Percentiles rank a stretch among this genome's conserved stretches.
Evolutionary conservation across 1,284 basidiomycete species (phyloP).

Genomic region (Microbotryomycetes sp.): DNA sequence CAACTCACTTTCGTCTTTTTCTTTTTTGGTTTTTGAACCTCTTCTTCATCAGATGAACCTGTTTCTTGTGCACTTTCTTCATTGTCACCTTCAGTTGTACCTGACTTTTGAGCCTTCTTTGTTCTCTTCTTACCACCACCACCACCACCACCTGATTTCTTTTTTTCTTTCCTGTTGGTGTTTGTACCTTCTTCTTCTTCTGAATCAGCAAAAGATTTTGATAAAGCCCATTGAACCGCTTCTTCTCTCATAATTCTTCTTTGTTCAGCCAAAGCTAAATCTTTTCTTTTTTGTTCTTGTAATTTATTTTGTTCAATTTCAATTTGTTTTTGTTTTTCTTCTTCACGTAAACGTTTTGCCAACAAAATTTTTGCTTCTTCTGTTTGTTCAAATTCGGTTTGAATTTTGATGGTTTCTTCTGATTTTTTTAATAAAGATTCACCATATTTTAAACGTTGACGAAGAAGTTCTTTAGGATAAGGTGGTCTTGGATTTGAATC

Average conservation of each 20-base stretch:
- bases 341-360: conserved; percentile 50
- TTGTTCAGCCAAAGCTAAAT: conserved; percentile 65
- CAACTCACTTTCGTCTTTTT: conserved; percentile 33
- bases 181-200: conserved; percentile 43
- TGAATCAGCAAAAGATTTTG: not conserved
- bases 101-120: conserved; percentile 46
- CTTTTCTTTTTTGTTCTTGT: conserved; percentile 56
- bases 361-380: conserved; percentile 50
- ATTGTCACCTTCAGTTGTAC: conserved; percentile 40
- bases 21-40: conserved; percentile 49
- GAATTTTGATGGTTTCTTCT: conserved; percentile 60
- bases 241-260: conserved; percentile 69
- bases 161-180: conserved; percentile 49
- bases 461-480: conserved; percentile 76
- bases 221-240: conserved; percentile 54
- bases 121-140: conserved; percentile 30
- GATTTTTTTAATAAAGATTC: conserved; percentile 73
- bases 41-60: conserved; percentile 48
- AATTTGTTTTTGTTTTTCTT: conserved; percentile 50
- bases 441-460: conserved; percentile 80
- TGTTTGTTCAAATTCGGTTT: conserved; percentile 67
- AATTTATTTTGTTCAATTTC: conserved; percentile 60
- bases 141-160: conserved; percentile 41
- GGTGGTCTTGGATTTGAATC: conserved; percentile 66
- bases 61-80: conserved; percentile 29